Base-by-base conservation (phyloP, 495 filamentous ascomycete genomes). In the Neurospora sp. region DNA sequence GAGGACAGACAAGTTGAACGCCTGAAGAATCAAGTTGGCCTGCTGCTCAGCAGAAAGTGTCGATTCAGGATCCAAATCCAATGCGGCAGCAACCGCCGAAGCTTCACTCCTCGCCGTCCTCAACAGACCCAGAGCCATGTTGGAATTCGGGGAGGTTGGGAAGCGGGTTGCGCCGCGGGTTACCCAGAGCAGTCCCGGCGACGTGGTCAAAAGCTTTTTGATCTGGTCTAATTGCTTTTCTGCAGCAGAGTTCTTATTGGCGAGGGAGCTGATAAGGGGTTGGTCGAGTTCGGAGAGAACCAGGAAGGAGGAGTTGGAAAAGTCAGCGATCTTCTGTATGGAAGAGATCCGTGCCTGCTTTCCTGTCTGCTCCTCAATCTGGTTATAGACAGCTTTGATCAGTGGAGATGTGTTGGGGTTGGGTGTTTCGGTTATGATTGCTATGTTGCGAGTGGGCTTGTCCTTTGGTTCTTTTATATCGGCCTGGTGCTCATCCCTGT, bases 161-260 rank as follows among this genome's bases (percentile, higher is more conserved):
- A 80, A 78, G 14, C 79, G 79, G 5, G 76, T 81, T n/a, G 82
- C 82, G 18, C 83, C 82, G 22, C 77, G 79, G 38, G 82, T 84
- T 14, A 84, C 80, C 82, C 82, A 84, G 41, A 85, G 37, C 22
- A 85, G 69, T 3, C 83, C 82, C 0, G 74, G 72, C 0, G 82
- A 74, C 22, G n/a, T 69, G 20, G 79, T 81, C 40, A 88, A 74
- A 1, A 84, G 78, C 7, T 78, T 76, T 35, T 82, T 77, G 41
- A 88, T 72, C 42, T 80, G 73, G 38, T 78, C 74, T 31, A 86
- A 78, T 20, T 78, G 73, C 5, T 46, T 11, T 10, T 77, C 61
- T 18, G 53, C 53, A 66, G 53, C 53, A 1, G 53, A 9, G 53
- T 66, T 66, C 27, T 35, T 18, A 9, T 4, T 9, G 41, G 71